Percentiles rank a stretch among this genome's conserved stretches.
Evolutionary conservation across 139 green algal species (phyloP).

Genomic region (Marvania coccoides): DNA sequence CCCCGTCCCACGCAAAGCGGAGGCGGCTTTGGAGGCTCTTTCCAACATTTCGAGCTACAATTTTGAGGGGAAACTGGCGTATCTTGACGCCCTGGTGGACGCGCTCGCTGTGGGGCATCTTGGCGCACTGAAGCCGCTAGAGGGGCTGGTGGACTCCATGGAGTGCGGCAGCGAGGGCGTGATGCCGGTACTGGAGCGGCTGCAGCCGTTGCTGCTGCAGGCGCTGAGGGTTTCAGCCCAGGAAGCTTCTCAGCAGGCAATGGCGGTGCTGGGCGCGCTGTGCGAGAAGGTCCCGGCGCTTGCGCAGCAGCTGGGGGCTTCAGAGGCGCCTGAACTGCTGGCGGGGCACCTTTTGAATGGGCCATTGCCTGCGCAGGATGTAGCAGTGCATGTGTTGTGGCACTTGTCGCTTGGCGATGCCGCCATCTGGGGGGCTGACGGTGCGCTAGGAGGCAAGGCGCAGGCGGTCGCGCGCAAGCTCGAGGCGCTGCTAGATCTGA

Average conservation of each 20-base stretch:
- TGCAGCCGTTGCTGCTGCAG: not conserved
- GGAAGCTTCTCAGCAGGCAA: not conserved
- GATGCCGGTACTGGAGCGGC: not conserved
- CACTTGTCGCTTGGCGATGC: not conserved
- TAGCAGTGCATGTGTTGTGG: slow-evolving; percentile 1
- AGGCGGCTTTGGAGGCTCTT: slow-evolving; percentile 9
- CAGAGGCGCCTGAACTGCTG: not conserved
- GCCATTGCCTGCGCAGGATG: not conserved
- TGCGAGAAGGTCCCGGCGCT: not conserved
- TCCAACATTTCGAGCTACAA: not conserved
- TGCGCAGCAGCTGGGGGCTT: not conserved
- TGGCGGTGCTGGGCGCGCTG: slow-evolving; percentile 12
- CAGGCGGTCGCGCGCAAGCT: not conserved
- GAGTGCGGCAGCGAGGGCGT: not conserved
- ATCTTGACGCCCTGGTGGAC: not conserved
- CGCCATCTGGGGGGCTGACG: not conserved
- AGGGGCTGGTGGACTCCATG: not conserved
- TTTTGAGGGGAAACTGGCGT: slow-evolving; percentile 12
- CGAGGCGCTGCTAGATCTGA: not conserved
- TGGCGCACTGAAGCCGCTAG: not conserved
- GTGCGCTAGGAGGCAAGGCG: not conserved
- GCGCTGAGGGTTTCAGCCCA: not conserved
- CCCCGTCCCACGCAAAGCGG: not conserved
- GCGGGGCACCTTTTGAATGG: not conserved
- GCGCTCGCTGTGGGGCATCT: not conserved